Evolutionary conservation across 2,329 filamentous ascomycete genomes (phyloP), one percentile per base, ranked within the genome.

Genomic region (Fusarium devonianum): DNA sequence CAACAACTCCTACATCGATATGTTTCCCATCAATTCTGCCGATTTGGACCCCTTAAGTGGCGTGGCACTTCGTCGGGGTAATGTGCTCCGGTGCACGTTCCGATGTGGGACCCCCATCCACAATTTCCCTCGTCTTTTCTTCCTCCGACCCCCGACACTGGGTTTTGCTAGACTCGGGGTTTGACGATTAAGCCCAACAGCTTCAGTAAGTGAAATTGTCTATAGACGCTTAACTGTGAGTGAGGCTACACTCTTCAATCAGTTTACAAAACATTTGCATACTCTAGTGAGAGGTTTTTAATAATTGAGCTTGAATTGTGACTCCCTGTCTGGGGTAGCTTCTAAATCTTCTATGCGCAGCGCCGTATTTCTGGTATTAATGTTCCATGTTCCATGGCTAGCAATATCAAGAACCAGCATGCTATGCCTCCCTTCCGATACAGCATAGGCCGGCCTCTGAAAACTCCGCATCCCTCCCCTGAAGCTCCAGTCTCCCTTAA

Each of bases 401-500:
- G 37, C 37, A 51, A 62, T 59, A 46, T 55, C 52, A 53, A 61
- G 45, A 58, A 62, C 45, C 60, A 56, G 37, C 53, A 54, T 46
- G 36, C 48, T 43, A 39, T 49, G 26, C 45, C 35, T 38, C 11
- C 32, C 41, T 51, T 54, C 52, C 52, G 40, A 41, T 43, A 52
- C 49, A 51, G 43, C 43, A 53, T 55, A 55, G 46, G 48, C 52
- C 56, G 51, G 48, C 58, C 38, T 59, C 46, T 62, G 48, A 49
- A 61, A 65, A 63, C 61, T 64, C 63, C 61, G 47, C 44, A 34
- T 42, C 53, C 55, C 60, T 39, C 55, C 57, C 55, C 49, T 58
- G 40, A 58, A 58, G 53, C 49, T 60, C 56, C 58, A 48, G 55
- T 56, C n/a, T 61, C 59, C 63, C 39, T 43, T 57, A 54, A 40